phyloP scores from a whole-genome alignment of 2,329 filamentous ascomycete genomes.

The Epichloe elymi region DNA sequence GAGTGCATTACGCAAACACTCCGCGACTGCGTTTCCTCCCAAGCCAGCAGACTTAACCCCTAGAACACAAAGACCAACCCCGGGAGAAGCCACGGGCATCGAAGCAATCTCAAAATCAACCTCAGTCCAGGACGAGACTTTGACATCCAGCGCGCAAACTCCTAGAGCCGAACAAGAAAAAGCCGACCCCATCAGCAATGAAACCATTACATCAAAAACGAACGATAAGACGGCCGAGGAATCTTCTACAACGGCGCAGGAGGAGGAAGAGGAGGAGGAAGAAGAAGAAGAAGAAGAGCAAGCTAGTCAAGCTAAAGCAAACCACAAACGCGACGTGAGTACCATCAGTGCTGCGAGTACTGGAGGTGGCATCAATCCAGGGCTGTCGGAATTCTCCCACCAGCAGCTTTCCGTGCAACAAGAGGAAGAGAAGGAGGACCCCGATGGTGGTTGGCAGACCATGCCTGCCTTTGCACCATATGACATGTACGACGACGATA shows the following conservation, averaged over 20 bases:
- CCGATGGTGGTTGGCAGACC: slow-evolving; percentile 71
- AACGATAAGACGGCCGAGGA: neutral
- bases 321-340: slow-evolving; percentile 25
- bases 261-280: neutral
- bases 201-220: neutral
- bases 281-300: neutral
- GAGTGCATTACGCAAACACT: slow-evolving; percentile 11
- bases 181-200: slow-evolving; percentile 1
- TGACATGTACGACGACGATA: slow-evolving; percentile 92
- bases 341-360: slow-evolving; percentile 20
- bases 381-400: slow-evolving; percentile 80
- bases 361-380: slow-evolving; percentile 7
- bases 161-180: neutral
- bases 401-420: slow-evolving; percentile 55
- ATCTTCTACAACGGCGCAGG: neutral
- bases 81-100: neutral
- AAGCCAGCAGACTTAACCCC: slow-evolving; percentile 1
- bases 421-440: slow-evolving; percentile 36
- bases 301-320: slow-evolving; percentile 6
- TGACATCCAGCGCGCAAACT: neutral
- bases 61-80: neutral
- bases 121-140: neutral
- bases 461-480: slow-evolving; percentile 92
- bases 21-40: neutral
- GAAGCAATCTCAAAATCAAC: neutral